Evolutionary conservation across 2,329 filamentous ascomycete genomes (phyloP).

Genomic region (Pseudogymnoascus destructans): DNA sequence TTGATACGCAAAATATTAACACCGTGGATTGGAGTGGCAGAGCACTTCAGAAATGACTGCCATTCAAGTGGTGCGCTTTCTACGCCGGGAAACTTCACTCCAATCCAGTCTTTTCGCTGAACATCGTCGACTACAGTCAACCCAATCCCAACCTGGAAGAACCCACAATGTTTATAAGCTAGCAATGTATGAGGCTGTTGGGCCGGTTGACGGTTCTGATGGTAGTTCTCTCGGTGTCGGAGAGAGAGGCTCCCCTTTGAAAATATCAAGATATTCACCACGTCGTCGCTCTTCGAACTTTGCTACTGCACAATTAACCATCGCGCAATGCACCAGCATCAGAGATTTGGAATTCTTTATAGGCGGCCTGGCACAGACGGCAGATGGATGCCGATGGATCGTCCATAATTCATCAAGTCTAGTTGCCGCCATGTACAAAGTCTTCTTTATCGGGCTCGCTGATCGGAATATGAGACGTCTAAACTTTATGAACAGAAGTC

Average conservation of each 20-base stretch:
- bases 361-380: conserved; percentile 12
- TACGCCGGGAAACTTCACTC: conserved; percentile 11
- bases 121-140: conserved; percentile 14
- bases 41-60: not conserved
- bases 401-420: conserved; percentile 12
- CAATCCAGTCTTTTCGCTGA: conserved; percentile 13
- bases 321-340: not conserved
- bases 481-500: not conserved
- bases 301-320: not conserved
- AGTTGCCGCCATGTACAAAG: conserved; percentile 7
- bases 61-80: not conserved
- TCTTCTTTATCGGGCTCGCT: conserved; percentile 17
- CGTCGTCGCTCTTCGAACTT: not conserved
- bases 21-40: not conserved
- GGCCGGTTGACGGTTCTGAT: not conserved
- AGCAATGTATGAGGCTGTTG: not conserved
- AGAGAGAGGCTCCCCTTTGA: not conserved
- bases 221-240: not conserved
- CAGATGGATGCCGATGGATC: conserved; percentile 15
- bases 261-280: not conserved
- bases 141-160: conserved; percentile 10
- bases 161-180: not conserved
- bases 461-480: not conserved
- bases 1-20: not conserved
- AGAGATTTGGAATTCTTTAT: conserved; percentile 20